Evolutionary conservation across 257 asterid genomes (phyloP).

Genomic region (Solanum piurae): DNA sequence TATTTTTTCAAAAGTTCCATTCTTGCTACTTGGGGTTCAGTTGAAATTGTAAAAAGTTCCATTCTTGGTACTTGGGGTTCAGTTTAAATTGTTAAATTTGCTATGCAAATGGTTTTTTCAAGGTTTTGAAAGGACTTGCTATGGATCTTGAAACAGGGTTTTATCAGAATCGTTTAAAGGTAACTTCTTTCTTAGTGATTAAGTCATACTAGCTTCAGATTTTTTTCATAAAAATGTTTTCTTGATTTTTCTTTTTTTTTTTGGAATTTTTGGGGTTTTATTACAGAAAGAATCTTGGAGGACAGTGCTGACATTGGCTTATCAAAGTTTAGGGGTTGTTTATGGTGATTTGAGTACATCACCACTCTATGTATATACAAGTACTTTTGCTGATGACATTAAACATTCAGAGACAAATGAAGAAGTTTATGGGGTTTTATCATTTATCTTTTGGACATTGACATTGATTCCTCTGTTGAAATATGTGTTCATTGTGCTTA

Average conservation of each 20-base stretch:
- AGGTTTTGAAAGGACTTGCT: conserved; percentile 20
- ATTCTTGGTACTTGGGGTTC: conserved; percentile 18
- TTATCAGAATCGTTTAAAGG: conserved; percentile 50
- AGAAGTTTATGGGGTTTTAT: conserved; percentile 72
- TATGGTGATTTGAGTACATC: conserved; percentile 92
- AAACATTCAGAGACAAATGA: conserved; percentile 68
- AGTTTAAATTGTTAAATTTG: conserved; percentile 19
- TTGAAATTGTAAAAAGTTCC: conserved; percentile 15
- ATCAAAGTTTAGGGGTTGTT: conserved; percentile 87
- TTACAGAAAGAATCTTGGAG: conserved; percentile 86
- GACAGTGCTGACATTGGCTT: conserved; percentile 65
- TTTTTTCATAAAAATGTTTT: neutral
- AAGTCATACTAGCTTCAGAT: neutral
- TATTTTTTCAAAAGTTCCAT: conserved; percentile 1
- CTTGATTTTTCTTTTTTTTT: neutral
- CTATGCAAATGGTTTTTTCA: conserved; percentile 25
- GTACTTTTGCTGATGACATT: conserved; percentile 80
- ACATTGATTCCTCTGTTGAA: conserved; percentile 70
- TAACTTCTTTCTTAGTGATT: conserved; percentile 5
- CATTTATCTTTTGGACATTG: conserved; percentile 77
- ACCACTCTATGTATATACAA: conserved; percentile 75
- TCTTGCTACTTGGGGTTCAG: conserved; percentile 19
- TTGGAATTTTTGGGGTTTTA: neutral
- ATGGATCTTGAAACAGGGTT: conserved; percentile 74
- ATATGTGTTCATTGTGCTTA: conserved; percentile 76